Evolutionary conservation across 1,284 basidiomycete species (phyloP).

Genomic region (Ceratobasidium theobromae): DNA sequence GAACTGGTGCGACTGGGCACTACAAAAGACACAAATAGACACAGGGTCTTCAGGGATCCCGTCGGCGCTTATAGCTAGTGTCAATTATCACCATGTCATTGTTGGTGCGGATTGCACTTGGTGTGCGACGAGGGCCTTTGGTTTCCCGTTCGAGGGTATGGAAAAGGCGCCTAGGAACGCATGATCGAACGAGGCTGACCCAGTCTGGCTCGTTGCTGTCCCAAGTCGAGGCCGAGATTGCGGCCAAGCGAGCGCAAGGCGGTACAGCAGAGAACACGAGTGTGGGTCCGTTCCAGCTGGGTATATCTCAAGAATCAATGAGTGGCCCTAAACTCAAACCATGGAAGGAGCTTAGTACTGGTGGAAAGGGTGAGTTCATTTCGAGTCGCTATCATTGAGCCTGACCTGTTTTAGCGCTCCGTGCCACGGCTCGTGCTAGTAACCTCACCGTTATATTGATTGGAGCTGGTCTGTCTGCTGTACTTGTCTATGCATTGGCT

Average conservation of each 20-base stretch:
- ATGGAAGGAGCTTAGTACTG: constrained; percentile 80
- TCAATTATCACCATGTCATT: constrained; percentile 3
- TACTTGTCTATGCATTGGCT: constrained; percentile 64
- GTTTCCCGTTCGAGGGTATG: not conserved
- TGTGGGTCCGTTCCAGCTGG: constrained; percentile 82
- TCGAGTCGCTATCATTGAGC: constrained; percentile 18
- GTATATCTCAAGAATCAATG: constrained; percentile 58
- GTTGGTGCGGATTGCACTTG: not conserved
- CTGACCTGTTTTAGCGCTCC: constrained; percentile 55
- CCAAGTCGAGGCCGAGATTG: constrained; percentile 56
- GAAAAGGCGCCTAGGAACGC: constrained; percentile 45
- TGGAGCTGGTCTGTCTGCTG: constrained; percentile 76
- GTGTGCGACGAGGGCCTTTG: not conserved
- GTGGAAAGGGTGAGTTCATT: constrained; percentile 65
- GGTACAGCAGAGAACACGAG: constrained; percentile 36
- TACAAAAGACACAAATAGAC: not conserved
- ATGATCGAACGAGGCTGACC: constrained; percentile 39
- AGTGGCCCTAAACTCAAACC: constrained; percentile 60
- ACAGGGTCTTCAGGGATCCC: constrained; percentile 14
- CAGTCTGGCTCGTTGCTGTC: constrained; percentile 59
- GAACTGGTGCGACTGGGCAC: too few species aligned
- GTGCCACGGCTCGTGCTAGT: constrained; percentile 76
- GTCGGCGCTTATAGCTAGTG: not conserved
- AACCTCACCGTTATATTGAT: constrained; percentile 82
- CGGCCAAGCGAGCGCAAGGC: constrained; percentile 14